Evolutionary conservation across 306 rosid genomes (phyloP), one percentile per base, ranked within the genome.

Genomic region (Heteromeles arbutifolia): DNA sequence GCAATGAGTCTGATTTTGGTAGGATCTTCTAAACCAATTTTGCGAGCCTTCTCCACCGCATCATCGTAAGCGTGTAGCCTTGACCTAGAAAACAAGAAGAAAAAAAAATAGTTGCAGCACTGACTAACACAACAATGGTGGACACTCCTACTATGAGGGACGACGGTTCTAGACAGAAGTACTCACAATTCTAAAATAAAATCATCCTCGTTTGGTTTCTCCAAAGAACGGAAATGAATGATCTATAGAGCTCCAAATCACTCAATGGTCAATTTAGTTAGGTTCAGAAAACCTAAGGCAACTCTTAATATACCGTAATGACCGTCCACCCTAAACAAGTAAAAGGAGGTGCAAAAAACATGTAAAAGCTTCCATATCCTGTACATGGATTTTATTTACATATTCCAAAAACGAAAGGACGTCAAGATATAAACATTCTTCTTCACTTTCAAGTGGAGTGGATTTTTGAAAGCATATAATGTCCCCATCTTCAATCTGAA

Each of bases 401-500:
- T 91, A 94, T 62, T 94, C 95, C 84, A 94, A 85, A 84, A 82
- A 91, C 18, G 97, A 88, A 56, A 90, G 91, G 77, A 94, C 91
- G 69, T 88, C 88, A 50, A 97, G 87, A 79, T 88, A 91, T 58
- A 74, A 87, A 84, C 76, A 85, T 31, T 75, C 88, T 77, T 89
- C 87, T 75, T 75, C 84, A 50, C 75, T 78, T 57, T 77, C 87
- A 70, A 67, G 74, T 44, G 78, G 73, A 70, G 84, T 67, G 77
- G 83, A 67, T 78, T 90, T 90, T 85, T 94, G 96, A 79, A 88
- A 86, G 88, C 98, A 94, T 71, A 94, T 88, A 76, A 94, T 94
- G 82, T 94, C 98, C 61, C 98, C 98, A 53, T 92, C 94, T 84
- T 94, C 96, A 74, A 94, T 84, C 98, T 90, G 86, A 31, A 85